Conservation (phyloP, 139 green algal species). For the Dunaliella sp. region DNA sequence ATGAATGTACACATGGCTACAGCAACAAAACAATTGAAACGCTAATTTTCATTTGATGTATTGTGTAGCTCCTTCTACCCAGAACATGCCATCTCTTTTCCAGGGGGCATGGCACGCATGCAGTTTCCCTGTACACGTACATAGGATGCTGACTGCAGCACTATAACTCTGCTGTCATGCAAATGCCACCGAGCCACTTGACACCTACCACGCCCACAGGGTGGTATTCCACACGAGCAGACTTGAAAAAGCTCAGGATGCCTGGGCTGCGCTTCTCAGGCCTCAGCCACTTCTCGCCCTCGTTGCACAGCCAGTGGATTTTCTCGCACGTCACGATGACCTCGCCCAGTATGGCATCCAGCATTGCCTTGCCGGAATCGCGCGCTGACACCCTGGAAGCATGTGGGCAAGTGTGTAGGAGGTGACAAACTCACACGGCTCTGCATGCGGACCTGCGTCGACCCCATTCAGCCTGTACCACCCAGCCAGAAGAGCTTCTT, state of each 20-base stretch:
- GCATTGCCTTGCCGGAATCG: slow-evolving; percentile 91
- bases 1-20: no score
- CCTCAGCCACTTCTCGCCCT: slow-evolving; percentile 79
- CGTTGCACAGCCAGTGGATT: slow-evolving; percentile 86
- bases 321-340: slow-evolving; percentile 96
- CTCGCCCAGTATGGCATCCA: slow-evolving; percentile 95
- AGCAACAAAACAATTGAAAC: background rate
- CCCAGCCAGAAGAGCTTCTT: no score
- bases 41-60: background rate
- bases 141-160: no score
- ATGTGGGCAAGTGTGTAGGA: background rate
- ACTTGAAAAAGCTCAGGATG: slow-evolving; percentile 96
- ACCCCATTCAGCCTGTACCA: no score
- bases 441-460: no score
- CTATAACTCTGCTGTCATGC: no score
- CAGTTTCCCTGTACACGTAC: no score
- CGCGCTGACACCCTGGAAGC: slow-evolving; percentile 73
- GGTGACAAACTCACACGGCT: no score
- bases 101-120: no score
- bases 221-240: slow-evolving; percentile 85
- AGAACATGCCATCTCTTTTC: no score
- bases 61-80: no score
- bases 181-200: no score
- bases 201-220: slow-evolving; percentile 81
- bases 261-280: slow-evolving; percentile 78